Percentiles rank a stretch among this genome's conserved stretches.
phyloP scores from a whole-genome alignment of 257 asterid species.

The Capsicum rhomboideum region DNA sequence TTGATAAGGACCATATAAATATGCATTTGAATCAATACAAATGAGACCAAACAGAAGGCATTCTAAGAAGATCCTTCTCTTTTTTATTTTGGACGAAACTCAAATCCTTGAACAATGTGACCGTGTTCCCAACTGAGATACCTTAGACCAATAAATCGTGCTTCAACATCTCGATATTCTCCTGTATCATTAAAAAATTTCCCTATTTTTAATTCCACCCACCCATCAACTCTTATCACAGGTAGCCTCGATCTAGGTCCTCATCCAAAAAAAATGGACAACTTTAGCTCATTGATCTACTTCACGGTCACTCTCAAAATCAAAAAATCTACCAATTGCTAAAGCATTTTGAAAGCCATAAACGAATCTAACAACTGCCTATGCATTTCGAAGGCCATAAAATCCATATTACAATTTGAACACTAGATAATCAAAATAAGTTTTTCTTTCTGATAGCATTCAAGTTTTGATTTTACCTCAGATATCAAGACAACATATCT shows the following conservation, averaged over 20 bases:
- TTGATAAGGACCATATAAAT: neutral
- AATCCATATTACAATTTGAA: neutral
- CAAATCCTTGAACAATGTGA: conserved; percentile 23
- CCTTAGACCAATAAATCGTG: neutral
- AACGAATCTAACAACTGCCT: no score
- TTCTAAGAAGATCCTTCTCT: neutral
- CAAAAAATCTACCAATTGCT: conserved; percentile 3
- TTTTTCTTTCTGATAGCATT: neutral
- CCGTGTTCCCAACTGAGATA: neutral
- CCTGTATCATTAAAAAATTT: neutral
- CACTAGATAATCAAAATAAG: conserved; percentile 49
- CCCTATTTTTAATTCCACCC: conserved; percentile 6
- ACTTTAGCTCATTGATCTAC: neutral
- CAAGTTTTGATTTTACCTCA: conserved; percentile 29
- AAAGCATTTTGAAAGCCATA: no score
- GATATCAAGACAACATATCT: conserved; percentile 47
- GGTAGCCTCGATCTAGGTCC: neutral
- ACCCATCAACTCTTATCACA: neutral
- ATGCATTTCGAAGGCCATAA: conserved; percentile 3
- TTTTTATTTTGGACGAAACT: conserved; percentile 16
- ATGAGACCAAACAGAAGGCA: neutral
- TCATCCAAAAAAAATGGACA: neutral
- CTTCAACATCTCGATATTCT: neutral
- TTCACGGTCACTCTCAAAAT: neutral
- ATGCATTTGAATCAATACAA: neutral